These are phyloP conservation scores for Mycoemilia scoparia DNA, from an alignment of 192 early-diverging fungal species.

Conservation along the genomic window DNA sequence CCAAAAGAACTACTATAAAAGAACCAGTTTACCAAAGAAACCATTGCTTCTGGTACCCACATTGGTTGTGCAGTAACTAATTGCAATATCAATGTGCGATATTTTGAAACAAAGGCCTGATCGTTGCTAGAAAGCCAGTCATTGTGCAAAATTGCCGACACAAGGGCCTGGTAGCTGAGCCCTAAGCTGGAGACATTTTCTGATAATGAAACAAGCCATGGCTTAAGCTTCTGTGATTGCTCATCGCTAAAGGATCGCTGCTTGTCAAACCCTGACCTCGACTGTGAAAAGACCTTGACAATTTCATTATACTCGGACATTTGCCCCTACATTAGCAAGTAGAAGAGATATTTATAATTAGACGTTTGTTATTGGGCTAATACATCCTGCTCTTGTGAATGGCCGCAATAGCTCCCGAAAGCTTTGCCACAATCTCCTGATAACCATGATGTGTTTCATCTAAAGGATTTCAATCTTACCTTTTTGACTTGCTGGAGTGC, in stretches of 20 bases:
- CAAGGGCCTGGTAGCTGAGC: slow-evolving; percentile 13
- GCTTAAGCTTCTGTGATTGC: slow-evolving; percentile 11
- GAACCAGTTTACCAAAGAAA: slow-evolving; percentile 17
- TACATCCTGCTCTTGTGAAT: too few relatives aligned
- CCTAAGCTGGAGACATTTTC: slow-evolving; percentile 12
- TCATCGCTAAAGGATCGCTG: slow-evolving; percentile 4
- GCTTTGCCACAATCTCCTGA: too few relatives aligned
- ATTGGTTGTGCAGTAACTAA: slow-evolving; percentile 15
- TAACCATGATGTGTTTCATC: too few relatives aligned
- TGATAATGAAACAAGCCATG: slow-evolving; percentile 15
- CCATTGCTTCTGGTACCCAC: slow-evolving; percentile 17
- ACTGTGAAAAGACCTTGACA: slow-evolving; percentile 16
- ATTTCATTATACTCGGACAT: slow-evolving; percentile 15
- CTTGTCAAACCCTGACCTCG: too few relatives aligned
- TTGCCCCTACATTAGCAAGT: slow-evolving; percentile 2
- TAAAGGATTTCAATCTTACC: slow-evolving; percentile 1
- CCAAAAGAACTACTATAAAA: too few relatives aligned
- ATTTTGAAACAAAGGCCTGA: slow-evolving; percentile 14
- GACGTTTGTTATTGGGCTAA: too few relatives aligned
- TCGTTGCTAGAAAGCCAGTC: slow-evolving; percentile 13
- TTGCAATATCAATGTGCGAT: slow-evolving; percentile 16
- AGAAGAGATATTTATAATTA: not conserved
- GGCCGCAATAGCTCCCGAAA: too few relatives aligned
- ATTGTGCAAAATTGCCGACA: slow-evolving; percentile 13
- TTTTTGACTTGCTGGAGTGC: slow-evolving; percentile 18